Conservation (phyloP, 2,329 filamentous ascomycete species). For the Trichophyton mentagrophytes region DNA sequence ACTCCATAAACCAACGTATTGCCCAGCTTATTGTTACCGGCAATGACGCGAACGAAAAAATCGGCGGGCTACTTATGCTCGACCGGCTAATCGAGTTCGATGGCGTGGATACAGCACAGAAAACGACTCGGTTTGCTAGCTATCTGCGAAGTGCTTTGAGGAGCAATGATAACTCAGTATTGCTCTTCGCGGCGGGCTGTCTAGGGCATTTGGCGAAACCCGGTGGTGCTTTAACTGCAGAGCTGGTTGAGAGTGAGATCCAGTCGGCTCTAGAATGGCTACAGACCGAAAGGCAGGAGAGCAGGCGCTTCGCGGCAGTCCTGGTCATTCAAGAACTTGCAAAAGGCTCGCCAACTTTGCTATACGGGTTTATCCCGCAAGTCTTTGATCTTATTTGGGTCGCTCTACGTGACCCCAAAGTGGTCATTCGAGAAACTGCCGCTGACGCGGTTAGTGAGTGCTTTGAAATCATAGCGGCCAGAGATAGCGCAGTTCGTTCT, state of each 20-base stretch:
- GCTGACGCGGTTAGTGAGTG: conserved; percentile 89
- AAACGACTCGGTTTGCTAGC: conserved; percentile 87
- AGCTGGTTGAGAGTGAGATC: conserved; percentile 91
- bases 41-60: conserved; percentile 72
- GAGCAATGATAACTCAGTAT: conserved; percentile 79
- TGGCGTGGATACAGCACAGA: conserved; percentile 80
- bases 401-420: conserved; percentile 74
- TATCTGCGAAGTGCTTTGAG: conserved; percentile 78
- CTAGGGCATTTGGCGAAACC: conserved; percentile 83
- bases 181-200: conserved; percentile 79
- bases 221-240: conserved; percentile 84
- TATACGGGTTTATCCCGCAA: conserved; percentile 90
- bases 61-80: conserved; percentile 83
- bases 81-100: conserved; percentile 93
- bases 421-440: conserved; percentile 82
- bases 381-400: conserved; percentile 97
- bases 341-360: conserved; percentile 81
- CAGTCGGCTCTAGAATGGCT: conserved; percentile 95
- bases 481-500: conserved; percentile 76
- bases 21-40: conserved; percentile 69
- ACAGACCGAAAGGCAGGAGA: conserved; percentile 87
- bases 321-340: conserved; percentile 82
- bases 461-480: conserved; percentile 87
- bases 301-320: conserved; percentile 82
- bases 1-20: conserved; percentile 52